phyloP scores from a whole-genome alignment of 805 yeast species.

The Candida manassasensis region DNA sequence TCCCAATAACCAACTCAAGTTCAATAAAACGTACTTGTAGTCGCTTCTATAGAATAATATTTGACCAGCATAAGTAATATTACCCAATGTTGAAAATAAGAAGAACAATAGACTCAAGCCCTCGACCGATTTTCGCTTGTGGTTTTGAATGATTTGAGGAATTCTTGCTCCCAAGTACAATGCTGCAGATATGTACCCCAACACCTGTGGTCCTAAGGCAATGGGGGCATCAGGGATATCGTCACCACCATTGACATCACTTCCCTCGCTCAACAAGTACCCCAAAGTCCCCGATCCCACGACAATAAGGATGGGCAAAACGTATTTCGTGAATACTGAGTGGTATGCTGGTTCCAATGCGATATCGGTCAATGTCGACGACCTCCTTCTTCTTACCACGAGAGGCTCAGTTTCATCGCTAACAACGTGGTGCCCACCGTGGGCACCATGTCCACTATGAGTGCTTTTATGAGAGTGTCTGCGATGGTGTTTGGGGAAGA shows the following conservation, averaged over 20 bases:
- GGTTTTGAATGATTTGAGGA: conserved; percentile 86
- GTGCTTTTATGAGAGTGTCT: conserved; percentile 10
- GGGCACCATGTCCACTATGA: background rate
- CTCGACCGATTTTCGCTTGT: conserved; percentile 68
- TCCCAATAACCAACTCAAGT: conserved; percentile 75
- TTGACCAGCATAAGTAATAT: conserved; percentile 70
- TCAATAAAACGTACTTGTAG: conserved; percentile 51
- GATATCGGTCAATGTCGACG: conserved; percentile 48
- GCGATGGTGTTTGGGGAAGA: conserved; percentile 37
- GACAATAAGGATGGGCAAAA: conserved; percentile 60
- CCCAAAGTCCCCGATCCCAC: conserved; percentile 60
- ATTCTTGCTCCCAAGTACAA: conserved; percentile 67
- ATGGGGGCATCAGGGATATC: conserved; percentile 25
- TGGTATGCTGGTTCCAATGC: conserved; percentile 45
- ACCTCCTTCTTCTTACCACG: conserved; percentile 39
- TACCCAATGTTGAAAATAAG: conserved; percentile 69
- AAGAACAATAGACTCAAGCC: conserved; percentile 85
- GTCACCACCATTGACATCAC: conserved; percentile 16
- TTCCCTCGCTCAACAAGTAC: conserved; percentile 41
- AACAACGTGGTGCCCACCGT: background rate
- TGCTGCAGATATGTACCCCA: conserved; percentile 67
- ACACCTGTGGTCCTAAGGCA: conserved; percentile 53
- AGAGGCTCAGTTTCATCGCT: conserved; percentile 6
- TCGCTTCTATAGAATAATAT: conserved; percentile 65
- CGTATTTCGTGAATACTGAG: conserved; percentile 45